Evolutionary conservation across 768 basidiomycete genomes (phyloP).

Genomic region (Galerina marginata): DNA sequence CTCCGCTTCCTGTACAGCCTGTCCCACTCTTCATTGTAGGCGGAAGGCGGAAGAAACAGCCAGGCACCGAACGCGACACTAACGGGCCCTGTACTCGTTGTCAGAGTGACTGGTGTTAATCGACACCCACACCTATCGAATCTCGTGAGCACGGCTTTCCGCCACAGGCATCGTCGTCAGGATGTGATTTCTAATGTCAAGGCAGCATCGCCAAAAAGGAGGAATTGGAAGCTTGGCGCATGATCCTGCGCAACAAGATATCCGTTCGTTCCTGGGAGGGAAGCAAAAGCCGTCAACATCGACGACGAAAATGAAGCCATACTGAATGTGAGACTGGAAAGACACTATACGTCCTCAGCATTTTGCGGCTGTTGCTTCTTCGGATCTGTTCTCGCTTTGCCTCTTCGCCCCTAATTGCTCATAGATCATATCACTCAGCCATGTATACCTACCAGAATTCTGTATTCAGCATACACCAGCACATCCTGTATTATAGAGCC

Average conservation of each 20-base stretch:
- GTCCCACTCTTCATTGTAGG: too few relatives aligned
- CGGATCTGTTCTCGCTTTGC: background rate
- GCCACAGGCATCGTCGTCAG: background rate
- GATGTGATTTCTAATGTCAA: background rate
- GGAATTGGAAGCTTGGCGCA: conserved; percentile 74
- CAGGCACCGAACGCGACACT: too few relatives aligned
- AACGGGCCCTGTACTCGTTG: background rate
- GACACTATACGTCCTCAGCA: background rate
- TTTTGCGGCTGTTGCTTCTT: background rate
- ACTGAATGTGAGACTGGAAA: background rate
- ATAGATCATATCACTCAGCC: background rate
- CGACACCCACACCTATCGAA: conserved; percentile 55
- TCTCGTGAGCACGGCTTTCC: conserved; percentile 50
- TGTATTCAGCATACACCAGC: background rate
- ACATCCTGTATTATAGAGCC: background rate
- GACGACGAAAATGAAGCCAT: conserved; percentile 8
- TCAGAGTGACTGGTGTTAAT: conserved; percentile 26
- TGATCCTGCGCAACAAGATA: conserved; percentile 78
- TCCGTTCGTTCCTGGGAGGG: conserved; percentile 73
- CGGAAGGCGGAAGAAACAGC: too few relatives aligned
- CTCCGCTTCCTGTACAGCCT: too few relatives aligned
- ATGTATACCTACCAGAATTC: background rate
- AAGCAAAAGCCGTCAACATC: conserved; percentile 23
- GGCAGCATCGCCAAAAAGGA: conserved; percentile 65
- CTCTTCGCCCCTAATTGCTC: background rate